phyloP scores from a whole-genome alignment of 805 yeast genomes.

The Candida orba region DNA sequence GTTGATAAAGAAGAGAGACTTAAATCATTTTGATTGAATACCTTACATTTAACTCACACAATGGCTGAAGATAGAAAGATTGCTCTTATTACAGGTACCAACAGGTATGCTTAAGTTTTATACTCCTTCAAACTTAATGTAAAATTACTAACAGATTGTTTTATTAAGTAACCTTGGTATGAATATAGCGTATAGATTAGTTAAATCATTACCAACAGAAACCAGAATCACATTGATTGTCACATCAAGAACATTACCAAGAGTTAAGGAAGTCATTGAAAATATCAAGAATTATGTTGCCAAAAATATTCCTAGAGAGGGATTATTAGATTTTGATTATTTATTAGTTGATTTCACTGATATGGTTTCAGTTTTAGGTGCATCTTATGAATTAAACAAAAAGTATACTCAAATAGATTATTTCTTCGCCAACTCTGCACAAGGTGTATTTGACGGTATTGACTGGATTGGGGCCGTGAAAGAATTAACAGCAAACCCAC shows the following conservation, averaged over 20 bases:
- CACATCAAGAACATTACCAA: conserved; percentile 82
- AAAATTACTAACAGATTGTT: not conserved
- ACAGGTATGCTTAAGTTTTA: conserved; percentile 27
- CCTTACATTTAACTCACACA: too few relatives aligned
- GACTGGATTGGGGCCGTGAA: conserved; percentile 76
- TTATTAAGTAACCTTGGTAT: conserved; percentile 66
- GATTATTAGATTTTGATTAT: conserved; percentile 77
- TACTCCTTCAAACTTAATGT: too few relatives aligned
- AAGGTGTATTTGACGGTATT: conserved; percentile 79
- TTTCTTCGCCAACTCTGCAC: conserved; percentile 83
- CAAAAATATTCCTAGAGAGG: conserved; percentile 36
- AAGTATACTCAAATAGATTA: conserved; percentile 67
- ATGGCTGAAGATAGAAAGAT: conserved; percentile 23
- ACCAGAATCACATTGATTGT: conserved; percentile 70
- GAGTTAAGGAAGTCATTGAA: conserved; percentile 69
- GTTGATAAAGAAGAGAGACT: too few relatives aligned
- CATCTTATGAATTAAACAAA: conserved; percentile 60
- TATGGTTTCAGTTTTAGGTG: conserved; percentile 78
- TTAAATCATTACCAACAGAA: conserved; percentile 49
- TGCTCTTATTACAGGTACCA: conserved; percentile 41
- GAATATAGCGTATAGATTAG: conserved; percentile 73
- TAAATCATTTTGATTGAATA: too few relatives aligned
- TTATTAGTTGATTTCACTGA: conserved; percentile 81
- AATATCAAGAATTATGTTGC: conserved; percentile 40
- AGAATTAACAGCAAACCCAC: conserved; percentile 59